These are phyloP conservation scores for Arxiozyma slooffiae DNA, from an alignment of 1,139 yeast genomes.

Conservation along the genomic window DNA sequence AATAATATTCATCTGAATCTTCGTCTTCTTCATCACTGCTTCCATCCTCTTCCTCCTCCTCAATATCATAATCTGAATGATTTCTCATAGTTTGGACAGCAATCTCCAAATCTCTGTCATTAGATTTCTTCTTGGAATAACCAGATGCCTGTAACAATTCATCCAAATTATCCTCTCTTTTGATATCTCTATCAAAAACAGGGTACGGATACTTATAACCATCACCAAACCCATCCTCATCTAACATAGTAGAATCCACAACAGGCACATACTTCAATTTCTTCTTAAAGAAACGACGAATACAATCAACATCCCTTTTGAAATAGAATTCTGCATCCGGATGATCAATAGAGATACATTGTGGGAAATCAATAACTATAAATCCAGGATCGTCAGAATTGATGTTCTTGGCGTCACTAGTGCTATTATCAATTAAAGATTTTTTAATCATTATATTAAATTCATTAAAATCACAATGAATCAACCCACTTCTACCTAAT, in stretches of 20 bases:
- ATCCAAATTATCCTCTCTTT: slow-evolving; percentile 62
- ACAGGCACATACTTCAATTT: slow-evolving; percentile 66
- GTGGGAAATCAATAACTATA: slow-evolving; percentile 95
- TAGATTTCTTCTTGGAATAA: slow-evolving; percentile 59
- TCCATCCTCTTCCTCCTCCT: slow-evolving; percentile 23
- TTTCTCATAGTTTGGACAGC: slow-evolving; percentile 62
- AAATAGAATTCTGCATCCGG: slow-evolving; percentile 79
- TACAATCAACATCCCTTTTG: slow-evolving; percentile 85
- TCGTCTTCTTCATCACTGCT: slow-evolving; percentile 20
- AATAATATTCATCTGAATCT: slow-evolving; percentile 30
- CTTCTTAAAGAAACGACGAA: slow-evolving; percentile 68
- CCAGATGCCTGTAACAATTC: slow-evolving; percentile 88
- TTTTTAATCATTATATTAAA: slow-evolving; percentile 77
- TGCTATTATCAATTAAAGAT: slow-evolving; percentile 37
- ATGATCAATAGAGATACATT: slow-evolving; percentile 89
- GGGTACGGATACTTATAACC: slow-evolving; percentile 77
- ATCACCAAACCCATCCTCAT: slow-evolving; percentile 69
- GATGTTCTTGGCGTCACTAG: slow-evolving; percentile 40
- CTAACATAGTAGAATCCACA: slow-evolving; percentile 56
- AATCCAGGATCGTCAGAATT: slow-evolving; percentile 51
- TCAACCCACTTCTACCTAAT: slow-evolving; percentile 77
- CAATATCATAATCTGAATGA: slow-evolving; percentile 32
- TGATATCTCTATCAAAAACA: slow-evolving; percentile 62
- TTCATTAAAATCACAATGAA: slow-evolving; percentile 96
- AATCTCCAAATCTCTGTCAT: slow-evolving; percentile 58